Evolutionary conservation across 2,329 filamentous ascomycete genomes (phyloP), one percentile per base, ranked within the genome.

Genomic region (Ascochyta clinopodiicola): DNA sequence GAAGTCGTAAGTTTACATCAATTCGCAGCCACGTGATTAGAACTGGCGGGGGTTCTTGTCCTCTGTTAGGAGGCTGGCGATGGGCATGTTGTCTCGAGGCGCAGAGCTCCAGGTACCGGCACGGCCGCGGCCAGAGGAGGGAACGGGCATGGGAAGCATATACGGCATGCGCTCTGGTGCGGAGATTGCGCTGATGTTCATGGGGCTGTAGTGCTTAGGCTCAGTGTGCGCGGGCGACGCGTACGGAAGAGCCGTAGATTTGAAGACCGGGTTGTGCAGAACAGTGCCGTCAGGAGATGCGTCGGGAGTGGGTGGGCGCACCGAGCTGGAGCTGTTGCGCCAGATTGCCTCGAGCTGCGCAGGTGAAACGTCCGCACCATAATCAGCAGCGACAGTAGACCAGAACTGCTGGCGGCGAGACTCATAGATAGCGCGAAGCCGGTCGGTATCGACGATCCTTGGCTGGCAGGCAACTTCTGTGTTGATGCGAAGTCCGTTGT

Each of bases 361-460:
- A 1, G 88, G 84, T 44, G 84, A 87, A 1, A 82, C 81, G 31
- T 86, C 84, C 13, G 79, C 74, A 48, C 89, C 89, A 68, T 93
- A 93, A 66, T 92, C 88, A 24, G 84, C 79, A 27, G 89, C 89
- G 32, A 94, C 83, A 43, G 84, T 81, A 31, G 84, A 80, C 90
- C 90, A 94, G 78, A 94, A 93, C 8, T 84, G 83, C 45, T 82
- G 80, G 38, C 88, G 86, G 75, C 91, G 89, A 7, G 84, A 79
- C 47, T 86, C 83, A 75, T 93, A 93, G 63, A 92, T 84, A 57
- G 84, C 81, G 43, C 86, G 84, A 22, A 94, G 86, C 43, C 88
- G 87, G 25, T 82, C 79, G 71, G 85, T 88, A 69, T 90, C 87
- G 19, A 90, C 83, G 43, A 76, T 66, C 64, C 79, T 77, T 59